Conservation (phyloP, 2,329 filamentous ascomycete genomes). For the Westerdykella sp. region DNA sequence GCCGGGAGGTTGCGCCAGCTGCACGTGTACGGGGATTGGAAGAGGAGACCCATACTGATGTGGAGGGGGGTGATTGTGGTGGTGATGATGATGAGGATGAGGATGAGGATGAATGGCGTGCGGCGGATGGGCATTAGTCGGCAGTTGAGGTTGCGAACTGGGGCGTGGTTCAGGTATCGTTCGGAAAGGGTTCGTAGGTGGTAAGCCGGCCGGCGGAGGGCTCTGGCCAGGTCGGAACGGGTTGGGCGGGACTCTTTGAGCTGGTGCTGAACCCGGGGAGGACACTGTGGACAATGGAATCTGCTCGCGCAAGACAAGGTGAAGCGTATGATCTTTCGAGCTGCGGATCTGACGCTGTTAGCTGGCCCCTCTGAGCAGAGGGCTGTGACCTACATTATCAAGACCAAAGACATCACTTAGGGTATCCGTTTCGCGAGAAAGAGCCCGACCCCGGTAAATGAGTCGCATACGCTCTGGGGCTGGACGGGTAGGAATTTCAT, state of each 20-base stretch:
- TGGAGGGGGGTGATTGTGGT: no score
- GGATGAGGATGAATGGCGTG: constrained; percentile 10
- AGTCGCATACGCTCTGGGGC: constrained; percentile 46
- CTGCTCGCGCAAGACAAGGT: constrained; percentile 35
- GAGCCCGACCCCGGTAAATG: constrained; percentile 52
- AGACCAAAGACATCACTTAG: constrained; percentile 48
- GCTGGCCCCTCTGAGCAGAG: background rate
- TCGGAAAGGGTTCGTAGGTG: constrained; percentile 28
- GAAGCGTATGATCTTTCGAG: constrained; percentile 33
- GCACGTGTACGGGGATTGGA: no score
- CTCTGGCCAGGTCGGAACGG: constrained; percentile 21
- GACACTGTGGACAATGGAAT: constrained; percentile 7
- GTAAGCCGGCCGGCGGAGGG: constrained; percentile 2
- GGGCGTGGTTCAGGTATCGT: constrained; percentile 21
- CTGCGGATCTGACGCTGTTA: constrained; percentile 25
- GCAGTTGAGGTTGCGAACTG: constrained; percentile 21
- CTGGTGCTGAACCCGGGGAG: constrained; percentile 12
- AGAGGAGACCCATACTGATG: no score
- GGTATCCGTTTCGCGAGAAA: constrained; percentile 45
- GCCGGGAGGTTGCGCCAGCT: background rate
- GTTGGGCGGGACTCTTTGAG: constrained; percentile 35
- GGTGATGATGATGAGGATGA: no score
- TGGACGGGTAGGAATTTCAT: constrained; percentile 40
- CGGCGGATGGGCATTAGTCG: constrained; percentile 1
- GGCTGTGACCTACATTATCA: constrained; percentile 40